phyloP scores from a whole-genome alignment of 2,329 filamentous ascomycete genomes.

The Lasiodiplodia hormozganensis region DNA sequence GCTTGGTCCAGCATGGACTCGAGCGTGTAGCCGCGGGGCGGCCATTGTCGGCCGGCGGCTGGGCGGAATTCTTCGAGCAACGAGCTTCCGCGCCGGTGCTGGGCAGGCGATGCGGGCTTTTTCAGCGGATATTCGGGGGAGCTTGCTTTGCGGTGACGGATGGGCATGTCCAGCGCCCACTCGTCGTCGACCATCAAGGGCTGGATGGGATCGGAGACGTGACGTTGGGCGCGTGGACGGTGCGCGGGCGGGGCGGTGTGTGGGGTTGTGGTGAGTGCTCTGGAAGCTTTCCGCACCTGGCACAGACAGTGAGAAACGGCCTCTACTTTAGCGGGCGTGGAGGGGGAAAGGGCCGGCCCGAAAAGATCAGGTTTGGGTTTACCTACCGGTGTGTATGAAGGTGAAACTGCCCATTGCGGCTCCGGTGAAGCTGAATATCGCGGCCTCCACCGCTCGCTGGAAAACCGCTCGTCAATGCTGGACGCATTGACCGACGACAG shows the following conservation, averaged over 20 bases:
- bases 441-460: slow-evolving; percentile 9
- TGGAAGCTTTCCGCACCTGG: slow-evolving; percentile 25
- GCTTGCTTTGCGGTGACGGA: slow-evolving; percentile 20
- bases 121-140: slow-evolving; percentile 10
- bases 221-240: slow-evolving; percentile 44
- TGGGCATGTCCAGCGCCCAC: slow-evolving; percentile 26
- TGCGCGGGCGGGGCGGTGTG: slow-evolving; percentile 38
- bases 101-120: slow-evolving; percentile 6
- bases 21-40: slow-evolving; percentile 46
- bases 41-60: slow-evolving; percentile 43
- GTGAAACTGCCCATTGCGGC: slow-evolving; percentile 27
- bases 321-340: slow-evolving; percentile 21
- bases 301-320: slow-evolving; percentile 11
- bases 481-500: slow-evolving; percentile 17
- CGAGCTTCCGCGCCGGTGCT: slow-evolving; percentile 8
- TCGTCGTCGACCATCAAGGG: slow-evolving; percentile 29
- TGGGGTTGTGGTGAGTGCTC: slow-evolving; percentile 33
- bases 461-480: neutral
- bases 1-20: slow-evolving; percentile 41
- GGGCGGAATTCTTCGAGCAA: slow-evolving; percentile 44
- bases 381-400: slow-evolving; percentile 21
- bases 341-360: slow-evolving; percentile 1
- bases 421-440: slow-evolving; percentile 20
- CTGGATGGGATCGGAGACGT: slow-evolving; percentile 41
- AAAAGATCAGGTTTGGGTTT: neutral